Percentiles rank a stretch among this genome's conserved stretches.
phyloP scores from a whole-genome alignment of 257 asterid genomes.

The Catharanthus roseus region DNA sequence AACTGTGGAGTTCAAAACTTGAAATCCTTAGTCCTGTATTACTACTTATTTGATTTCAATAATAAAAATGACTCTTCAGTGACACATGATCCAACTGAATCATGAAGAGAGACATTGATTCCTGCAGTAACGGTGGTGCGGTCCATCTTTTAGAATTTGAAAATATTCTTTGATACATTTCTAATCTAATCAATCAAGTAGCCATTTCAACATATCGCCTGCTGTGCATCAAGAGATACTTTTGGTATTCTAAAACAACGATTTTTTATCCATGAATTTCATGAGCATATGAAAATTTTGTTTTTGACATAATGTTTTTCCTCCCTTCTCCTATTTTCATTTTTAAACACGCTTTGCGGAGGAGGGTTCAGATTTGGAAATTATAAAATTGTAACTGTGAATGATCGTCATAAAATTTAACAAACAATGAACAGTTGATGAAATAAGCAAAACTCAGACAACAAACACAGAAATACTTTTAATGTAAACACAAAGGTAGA shows the following conservation, averaged over 20 bases:
- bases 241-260: background rate
- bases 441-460: background rate
- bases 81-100: background rate
- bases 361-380: background rate
- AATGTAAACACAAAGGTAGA: background rate
- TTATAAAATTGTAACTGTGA: background rate
- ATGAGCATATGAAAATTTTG: background rate
- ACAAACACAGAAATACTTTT: background rate
- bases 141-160: background rate
- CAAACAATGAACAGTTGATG: background rate
- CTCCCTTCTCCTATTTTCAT: background rate
- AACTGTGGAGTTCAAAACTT: background rate
- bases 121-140: background rate
- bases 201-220: background rate
- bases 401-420: background rate
- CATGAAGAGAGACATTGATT: background rate
- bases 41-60: background rate
- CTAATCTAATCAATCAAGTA: too few species aligned
- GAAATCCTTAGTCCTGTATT: background rate
- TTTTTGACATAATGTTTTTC: background rate
- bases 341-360: background rate
- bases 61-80: background rate
- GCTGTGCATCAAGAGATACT: background rate
- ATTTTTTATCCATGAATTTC: background rate
- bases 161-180: too few species aligned